These are phyloP conservation scores for Naganishia liquefaciens DNA, from an alignment of 1,284 basidiomycete genomes.

Conservation along the genomic window DNA sequence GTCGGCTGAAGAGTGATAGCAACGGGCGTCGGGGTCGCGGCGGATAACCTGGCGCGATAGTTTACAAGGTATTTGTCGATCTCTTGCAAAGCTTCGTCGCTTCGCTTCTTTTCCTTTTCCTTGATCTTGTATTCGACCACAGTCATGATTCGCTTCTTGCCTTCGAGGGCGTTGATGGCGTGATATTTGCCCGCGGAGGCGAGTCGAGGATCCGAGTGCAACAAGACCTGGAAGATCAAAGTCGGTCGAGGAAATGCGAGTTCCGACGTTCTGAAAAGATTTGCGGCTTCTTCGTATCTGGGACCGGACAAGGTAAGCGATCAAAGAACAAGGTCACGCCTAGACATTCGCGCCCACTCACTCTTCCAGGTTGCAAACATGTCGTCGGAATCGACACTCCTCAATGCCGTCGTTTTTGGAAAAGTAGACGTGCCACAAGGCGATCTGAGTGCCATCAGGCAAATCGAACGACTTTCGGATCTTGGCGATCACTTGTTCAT, in stretches of 20 bases:
- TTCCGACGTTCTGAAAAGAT: conserved; percentile 39
- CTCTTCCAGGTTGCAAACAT: conserved; percentile 52
- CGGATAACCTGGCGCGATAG: conserved; percentile 11
- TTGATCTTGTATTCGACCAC: conserved; percentile 25
- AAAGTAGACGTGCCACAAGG: conserved; percentile 46
- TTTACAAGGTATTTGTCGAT: conserved; percentile 19
- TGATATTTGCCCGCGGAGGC: conserved; percentile 47
- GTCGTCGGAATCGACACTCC: conserved; percentile 52
- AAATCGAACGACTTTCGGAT: conserved; percentile 49
- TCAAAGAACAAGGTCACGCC: conserved; percentile 7
- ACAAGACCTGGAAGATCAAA: conserved; percentile 50
- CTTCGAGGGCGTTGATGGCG: conserved; percentile 37
- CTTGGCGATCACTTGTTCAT: conserved; percentile 49
- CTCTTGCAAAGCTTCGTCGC: conserved; percentile 25
- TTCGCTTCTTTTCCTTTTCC: conserved; percentile 30
- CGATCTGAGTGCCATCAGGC: conserved; percentile 48
- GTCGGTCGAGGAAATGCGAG: conserved; percentile 43
- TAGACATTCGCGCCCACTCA: conserved; percentile 37
- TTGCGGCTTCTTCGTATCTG: conserved; percentile 50
- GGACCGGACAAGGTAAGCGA: not conserved
- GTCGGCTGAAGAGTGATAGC: not conserved
- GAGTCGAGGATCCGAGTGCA: conserved; percentile 50
- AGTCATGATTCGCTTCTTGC: conserved; percentile 22
- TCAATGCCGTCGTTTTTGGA: conserved; percentile 49
- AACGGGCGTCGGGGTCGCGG: conserved; percentile 11